A percentile compares a stretch with the other conserved stretches of the same genome.
These are phyloP conservation scores for Hygrophorus pudorinus DNA, from an alignment of 768 basidiomycete genomes.

Conservation along the genomic window DNA sequence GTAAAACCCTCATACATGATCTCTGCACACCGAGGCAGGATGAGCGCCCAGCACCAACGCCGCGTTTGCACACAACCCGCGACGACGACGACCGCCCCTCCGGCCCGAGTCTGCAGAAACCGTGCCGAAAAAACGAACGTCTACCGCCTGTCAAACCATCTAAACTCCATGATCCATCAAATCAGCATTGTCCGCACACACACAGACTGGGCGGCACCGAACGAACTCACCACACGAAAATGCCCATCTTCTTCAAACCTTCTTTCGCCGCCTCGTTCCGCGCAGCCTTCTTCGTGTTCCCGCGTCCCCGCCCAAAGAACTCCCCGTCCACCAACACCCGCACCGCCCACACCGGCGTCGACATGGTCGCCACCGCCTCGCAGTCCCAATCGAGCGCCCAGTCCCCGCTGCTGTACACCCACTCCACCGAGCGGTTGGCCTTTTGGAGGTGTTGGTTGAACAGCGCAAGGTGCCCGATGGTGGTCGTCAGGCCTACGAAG, in stretches of 20 bases:
- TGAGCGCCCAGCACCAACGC: conserved; percentile 6
- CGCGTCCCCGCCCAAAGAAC: conserved; percentile 50
- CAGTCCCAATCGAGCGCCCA: conserved; percentile 2
- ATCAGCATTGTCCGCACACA: background rate
- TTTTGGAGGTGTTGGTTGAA: conserved; percentile 75
- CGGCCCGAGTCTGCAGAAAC: conserved; percentile 51
- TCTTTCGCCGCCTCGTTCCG: conserved; percentile 76
- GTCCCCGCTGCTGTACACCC: too few relatives aligned
- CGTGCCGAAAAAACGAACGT: conserved; percentile 27
- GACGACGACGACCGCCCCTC: conserved; percentile 21
- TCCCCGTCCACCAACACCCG: conserved; percentile 53
- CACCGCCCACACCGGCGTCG: conserved; percentile 73
- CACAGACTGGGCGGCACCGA: background rate
- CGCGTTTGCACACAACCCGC: too few relatives aligned
- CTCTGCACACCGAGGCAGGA: conserved; percentile 59
- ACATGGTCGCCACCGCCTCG: conserved; percentile 35
- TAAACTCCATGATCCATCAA: conserved; percentile 3
- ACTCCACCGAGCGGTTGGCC: conserved; percentile 48
- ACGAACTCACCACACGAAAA: conserved; percentile 36
- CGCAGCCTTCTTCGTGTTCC: conserved; percentile 70
- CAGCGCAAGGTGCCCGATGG: conserved; percentile 59
- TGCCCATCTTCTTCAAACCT: conserved; percentile 51
- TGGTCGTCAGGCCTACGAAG: conserved; percentile 16
- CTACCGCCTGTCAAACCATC: background rate
- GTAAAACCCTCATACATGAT: conserved; percentile 28